Base-by-base conservation (phyloP, 2,329 filamentous ascomycete species). In the Erysiphe pulchra region DNA sequence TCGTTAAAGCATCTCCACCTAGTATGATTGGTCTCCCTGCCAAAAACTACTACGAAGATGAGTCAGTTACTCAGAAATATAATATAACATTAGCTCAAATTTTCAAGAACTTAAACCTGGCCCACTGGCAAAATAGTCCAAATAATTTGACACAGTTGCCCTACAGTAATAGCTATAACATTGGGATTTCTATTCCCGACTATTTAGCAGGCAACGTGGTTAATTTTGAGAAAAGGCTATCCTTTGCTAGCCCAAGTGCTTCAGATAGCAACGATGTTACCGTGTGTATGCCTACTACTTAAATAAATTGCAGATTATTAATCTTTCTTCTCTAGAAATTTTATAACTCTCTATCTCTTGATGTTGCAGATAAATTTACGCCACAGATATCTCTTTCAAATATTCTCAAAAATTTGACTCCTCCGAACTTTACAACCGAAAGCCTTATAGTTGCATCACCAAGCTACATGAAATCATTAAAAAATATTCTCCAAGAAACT, bases 291-390 rank as follows among this genome's bases (percentile, higher is more conserved):
- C 20, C 20, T 24, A 6, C 20, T 3, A 3, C 20, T 18, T 2
- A 38, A 16, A 32, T 24, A 24, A 14, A 8, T 9, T 30, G 17
- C 30, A 16, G 14, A 37, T 12, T 12, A 36, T 36, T 31, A 14
- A 20, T 38, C n/a, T 18, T 32, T 24, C 3, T 24, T 6, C 20
- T 5, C 17, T 44, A 65, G 62, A 71, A 77, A 62, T 73, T 70
- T 51, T 80, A 80, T 59, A 80, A 79, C 53, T 74, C 74, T 1
- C 68, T 69, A 56, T 66, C 65, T 9, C 57, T 78, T 16, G 60
- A 67, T 11, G 69, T 78, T 46, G 69, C 68, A 6, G 62, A 67
- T 32, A 61, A 62, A 2, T 60, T 79, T 18, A 59, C 70, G 0
- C 75, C 76, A 1, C 64, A 72, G 45, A 60, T 80, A 10, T 64